A percentile compares a stretch with the other conserved stretches of the same genome.
phyloP scores from a whole-genome alignment of 805 yeast genomes.

The Millerozyma miso region DNA sequence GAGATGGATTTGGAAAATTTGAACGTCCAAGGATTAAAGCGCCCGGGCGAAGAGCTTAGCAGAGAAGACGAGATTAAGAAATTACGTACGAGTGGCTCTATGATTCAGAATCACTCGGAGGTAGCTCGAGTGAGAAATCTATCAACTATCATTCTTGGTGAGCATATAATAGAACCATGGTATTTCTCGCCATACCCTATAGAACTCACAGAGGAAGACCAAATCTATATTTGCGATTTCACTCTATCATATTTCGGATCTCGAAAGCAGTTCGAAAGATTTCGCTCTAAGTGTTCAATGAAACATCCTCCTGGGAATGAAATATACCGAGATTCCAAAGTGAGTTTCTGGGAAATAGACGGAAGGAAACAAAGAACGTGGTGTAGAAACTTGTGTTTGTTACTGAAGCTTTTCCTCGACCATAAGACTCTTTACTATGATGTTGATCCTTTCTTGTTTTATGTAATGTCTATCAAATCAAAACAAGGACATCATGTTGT shows the following conservation, averaged over 20 bases:
- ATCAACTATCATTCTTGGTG: conserved; percentile 75
- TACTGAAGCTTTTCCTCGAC: conserved; percentile 88
- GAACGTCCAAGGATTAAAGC: conserved; percentile 74
- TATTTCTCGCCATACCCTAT: conserved; percentile 96
- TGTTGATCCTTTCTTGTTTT: conserved; percentile 95
- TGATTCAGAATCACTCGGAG: conserved; percentile 86
- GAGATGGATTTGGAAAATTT: conserved; percentile 82
- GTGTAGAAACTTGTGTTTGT: conserved; percentile 91
- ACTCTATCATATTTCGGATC: conserved; percentile 87
- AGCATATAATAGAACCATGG: conserved; percentile 96
- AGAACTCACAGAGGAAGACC: conserved; percentile 90
- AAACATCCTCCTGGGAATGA: conserved; percentile 99
- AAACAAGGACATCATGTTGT: conserved; percentile 92
- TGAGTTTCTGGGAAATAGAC: conserved; percentile 95
- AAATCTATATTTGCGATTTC: conserved; percentile 86
- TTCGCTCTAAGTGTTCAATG: conserved; percentile 79
- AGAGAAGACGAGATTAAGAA: conserved; percentile 92
- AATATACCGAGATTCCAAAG: conserved; percentile 86
- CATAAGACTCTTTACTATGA: conserved; percentile 96
- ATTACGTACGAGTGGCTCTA: conserved; percentile 91
- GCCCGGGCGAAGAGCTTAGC: conserved; percentile 67
- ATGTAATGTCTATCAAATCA: conserved; percentile 90
- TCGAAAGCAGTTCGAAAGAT: conserved; percentile 85
- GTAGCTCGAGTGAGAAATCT: conserved; percentile 88
- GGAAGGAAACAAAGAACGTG: conserved; percentile 95